Evolutionary conservation across 1,284 basidiomycete genomes (phyloP).

Genomic region (Coniferiporia sulphurascens): DNA sequence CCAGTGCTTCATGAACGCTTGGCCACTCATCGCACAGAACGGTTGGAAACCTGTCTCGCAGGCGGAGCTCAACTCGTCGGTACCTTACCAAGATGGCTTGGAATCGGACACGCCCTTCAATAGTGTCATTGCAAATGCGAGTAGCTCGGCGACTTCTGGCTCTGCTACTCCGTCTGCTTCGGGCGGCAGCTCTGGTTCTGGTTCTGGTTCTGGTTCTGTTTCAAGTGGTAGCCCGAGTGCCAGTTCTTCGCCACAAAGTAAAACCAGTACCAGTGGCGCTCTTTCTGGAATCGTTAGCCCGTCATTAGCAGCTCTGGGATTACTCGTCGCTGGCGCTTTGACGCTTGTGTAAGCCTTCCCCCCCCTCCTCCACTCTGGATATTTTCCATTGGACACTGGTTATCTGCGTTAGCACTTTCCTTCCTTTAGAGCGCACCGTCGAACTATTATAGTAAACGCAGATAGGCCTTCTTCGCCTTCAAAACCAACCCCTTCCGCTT

Average conservation of each 20-base stretch:
- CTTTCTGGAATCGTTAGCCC: neutral
- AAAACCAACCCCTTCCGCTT: too few species aligned
- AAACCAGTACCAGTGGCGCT: neutral
- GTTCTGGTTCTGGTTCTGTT: neutral
- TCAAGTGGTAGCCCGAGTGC: neutral
- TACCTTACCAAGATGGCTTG: conserved; percentile 6
- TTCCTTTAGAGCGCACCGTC: neutral
- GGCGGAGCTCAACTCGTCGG: conserved; percentile 20
- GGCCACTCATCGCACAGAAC: conserved; percentile 55
- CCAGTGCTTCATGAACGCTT: conserved; percentile 64
- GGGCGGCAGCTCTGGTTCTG: neutral
- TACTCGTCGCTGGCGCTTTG: neutral
- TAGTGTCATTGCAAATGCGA: neutral
- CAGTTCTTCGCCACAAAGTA: neutral
- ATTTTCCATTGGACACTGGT: neutral
- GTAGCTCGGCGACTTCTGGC: neutral
- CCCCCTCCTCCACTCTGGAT: neutral
- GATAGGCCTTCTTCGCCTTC: too few species aligned
- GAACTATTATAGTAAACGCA: too few species aligned
- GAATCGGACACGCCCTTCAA: conserved; percentile 4
- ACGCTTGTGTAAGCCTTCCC: neutral
- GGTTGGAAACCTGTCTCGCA: conserved; percentile 65
- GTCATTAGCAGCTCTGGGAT: neutral
- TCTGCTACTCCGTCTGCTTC: neutral
- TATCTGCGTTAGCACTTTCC: neutral